Percentiles rank a stretch among this genome's conserved stretches.
Evolutionary conservation across 176 grass and related monocot genomes (phyloP).

Genomic region (Triticum monococcum): DNA sequence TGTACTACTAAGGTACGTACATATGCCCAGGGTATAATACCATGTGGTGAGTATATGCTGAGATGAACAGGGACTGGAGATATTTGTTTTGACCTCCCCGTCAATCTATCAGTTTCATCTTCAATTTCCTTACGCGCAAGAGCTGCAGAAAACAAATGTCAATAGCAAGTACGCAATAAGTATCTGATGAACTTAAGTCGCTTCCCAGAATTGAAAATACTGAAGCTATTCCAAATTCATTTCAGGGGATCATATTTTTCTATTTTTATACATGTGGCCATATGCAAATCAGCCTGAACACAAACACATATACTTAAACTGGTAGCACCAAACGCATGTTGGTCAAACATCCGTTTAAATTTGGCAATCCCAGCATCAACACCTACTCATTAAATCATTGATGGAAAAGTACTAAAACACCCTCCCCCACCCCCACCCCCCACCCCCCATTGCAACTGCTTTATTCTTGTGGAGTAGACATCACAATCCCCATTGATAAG

Average conservation of each 20-base stretch:
- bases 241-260: neutral
- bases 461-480: no score
- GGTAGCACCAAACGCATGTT: no score
- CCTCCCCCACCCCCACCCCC: no score
- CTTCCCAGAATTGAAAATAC: neutral
- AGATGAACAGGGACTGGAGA: slow-evolving; percentile 92
- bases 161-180: neutral
- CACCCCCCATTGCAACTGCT: no score
- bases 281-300: neutral
- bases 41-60: slow-evolving; percentile 90
- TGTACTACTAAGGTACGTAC: neutral
- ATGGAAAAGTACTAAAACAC: no score
- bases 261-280: neutral
- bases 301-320: no score
- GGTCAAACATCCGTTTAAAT: no score
- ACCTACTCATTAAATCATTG: no score
- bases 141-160: no score
- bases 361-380: no score
- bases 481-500: no score
- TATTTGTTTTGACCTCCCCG: slow-evolving; percentile 80
- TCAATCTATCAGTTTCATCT: slow-evolving; percentile 84
- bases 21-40: slow-evolving; percentile 24
- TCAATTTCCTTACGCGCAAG: slow-evolving; percentile 63
- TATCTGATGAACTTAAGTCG: neutral
- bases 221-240: neutral